Conservation (phyloP, 192 early-diverging fungal genomes). For the Coemansia sp. region DNA sequence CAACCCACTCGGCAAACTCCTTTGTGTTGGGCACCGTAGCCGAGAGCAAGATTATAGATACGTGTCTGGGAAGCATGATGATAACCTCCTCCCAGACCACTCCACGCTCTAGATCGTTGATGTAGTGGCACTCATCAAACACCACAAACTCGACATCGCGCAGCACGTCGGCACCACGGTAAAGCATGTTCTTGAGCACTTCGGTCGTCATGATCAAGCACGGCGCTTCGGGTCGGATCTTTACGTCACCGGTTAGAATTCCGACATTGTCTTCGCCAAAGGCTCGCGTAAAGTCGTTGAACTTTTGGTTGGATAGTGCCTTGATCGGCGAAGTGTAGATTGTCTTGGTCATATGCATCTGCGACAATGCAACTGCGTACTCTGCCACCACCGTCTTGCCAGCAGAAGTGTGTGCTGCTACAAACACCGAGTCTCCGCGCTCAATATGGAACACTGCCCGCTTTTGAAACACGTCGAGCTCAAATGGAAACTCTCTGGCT, state of each 20-base stretch:
- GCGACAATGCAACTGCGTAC: slow-evolving; percentile 92
- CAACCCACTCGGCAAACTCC: slow-evolving; percentile 99
- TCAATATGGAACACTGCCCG: slow-evolving; percentile 96
- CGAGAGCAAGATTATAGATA: slow-evolving; percentile 91
- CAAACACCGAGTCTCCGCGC: slow-evolving; percentile 92
- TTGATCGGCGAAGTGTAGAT: slow-evolving; percentile 99
- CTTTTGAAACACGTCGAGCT: slow-evolving; percentile 97
- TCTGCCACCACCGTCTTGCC: slow-evolving; percentile 99
- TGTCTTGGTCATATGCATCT: slow-evolving; percentile 91
- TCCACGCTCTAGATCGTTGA: slow-evolving; percentile 93
- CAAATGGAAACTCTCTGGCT: slow-evolving; percentile 88
- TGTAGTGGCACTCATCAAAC: slow-evolving; percentile 99
- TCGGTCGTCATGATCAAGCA: slow-evolving; percentile 99
- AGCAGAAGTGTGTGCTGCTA: slow-evolving; percentile 97
- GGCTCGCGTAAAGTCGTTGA: slow-evolving; percentile 85
- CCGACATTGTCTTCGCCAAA: slow-evolving; percentile 91
- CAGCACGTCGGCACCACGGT: slow-evolving; percentile 93
- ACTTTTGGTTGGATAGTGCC: slow-evolving; percentile 98
- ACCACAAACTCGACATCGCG: slow-evolving; percentile 99
- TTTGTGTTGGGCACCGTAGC: slow-evolving; percentile 97
- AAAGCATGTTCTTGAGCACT: slow-evolving; percentile 96
- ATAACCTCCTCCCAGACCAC: slow-evolving; percentile 99
- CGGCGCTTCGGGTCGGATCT: slow-evolving; percentile 94
- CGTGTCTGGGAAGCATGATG: slow-evolving; percentile 96
- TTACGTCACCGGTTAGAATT: slow-evolving; percentile 96